Percentiles rank a stretch among this genome's conserved stretches.
Evolutionary conservation across 2,329 filamentous ascomycete species (phyloP).

Genomic region (Claviceps africana): DNA sequence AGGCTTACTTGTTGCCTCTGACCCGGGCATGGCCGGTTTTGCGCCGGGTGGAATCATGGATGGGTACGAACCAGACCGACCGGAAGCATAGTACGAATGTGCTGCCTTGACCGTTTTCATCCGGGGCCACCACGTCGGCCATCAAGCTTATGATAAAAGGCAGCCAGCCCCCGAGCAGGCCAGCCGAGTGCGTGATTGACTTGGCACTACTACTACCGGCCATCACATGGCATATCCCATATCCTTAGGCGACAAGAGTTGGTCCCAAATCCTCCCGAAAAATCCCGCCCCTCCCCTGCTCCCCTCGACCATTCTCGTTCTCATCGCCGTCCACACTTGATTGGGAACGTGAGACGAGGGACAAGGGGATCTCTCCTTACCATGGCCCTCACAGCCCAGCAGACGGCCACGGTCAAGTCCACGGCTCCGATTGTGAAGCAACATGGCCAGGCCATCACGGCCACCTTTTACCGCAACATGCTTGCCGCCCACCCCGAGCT

Average conservation of each 20-base stretch:
- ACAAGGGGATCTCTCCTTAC: background rate
- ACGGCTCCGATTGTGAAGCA: slow-evolving; percentile 59
- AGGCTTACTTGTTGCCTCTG: background rate
- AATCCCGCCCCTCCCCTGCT: too few species aligned
- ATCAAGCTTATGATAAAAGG: too few species aligned
- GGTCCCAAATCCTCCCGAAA: background rate
- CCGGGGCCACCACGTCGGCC: background rate
- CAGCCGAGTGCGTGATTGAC: background rate
- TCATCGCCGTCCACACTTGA: background rate
- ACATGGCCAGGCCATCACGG: slow-evolving; percentile 57
- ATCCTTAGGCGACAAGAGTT: background rate
- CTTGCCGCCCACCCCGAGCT: slow-evolving; percentile 49
- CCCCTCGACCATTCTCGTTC: background rate
- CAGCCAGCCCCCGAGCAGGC: background rate
- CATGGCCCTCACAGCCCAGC: slow-evolving; percentile 44
- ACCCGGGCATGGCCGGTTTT: slow-evolving; percentile 1
- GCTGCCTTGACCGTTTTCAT: background rate
- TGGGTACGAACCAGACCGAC: background rate
- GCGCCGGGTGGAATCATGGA: background rate
- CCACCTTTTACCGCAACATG: slow-evolving; percentile 57
- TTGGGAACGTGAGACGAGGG: background rate
- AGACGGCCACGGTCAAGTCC: slow-evolving; percentile 60
- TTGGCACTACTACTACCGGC: background rate
- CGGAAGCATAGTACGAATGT: background rate
- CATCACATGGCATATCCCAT: background rate